phyloP scores from a whole-genome alignment of 257 asterid species.

The Oldenlandia corymbosa region DNA sequence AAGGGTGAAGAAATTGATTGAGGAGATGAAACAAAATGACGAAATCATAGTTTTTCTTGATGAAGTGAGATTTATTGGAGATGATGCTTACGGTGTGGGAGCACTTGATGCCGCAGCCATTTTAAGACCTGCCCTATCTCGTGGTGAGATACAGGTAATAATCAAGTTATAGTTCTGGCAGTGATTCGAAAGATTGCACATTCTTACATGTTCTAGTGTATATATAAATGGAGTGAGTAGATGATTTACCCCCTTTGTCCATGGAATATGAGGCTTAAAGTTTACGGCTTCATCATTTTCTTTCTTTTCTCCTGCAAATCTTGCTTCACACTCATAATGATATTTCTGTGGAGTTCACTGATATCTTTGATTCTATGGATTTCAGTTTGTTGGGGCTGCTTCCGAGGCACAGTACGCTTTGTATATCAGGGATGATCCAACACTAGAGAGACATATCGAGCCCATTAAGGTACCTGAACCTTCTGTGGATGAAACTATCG shows the following conservation, averaged over 20 bases:
- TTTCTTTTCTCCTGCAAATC: too few species aligned
- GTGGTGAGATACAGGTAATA: too few species aligned
- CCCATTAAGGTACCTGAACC: conserved; percentile 98
- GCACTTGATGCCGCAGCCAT: conserved; percentile 96
- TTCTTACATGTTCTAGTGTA: too few species aligned
- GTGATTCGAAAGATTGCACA: too few species aligned
- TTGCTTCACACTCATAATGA: too few species aligned
- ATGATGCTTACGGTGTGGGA: conserved; percentile 96
- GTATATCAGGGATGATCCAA: conserved; percentile 93
- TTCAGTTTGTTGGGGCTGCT: conserved; percentile 98
- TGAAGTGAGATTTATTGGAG: conserved; percentile 96
- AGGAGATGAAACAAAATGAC: conserved; percentile 86
- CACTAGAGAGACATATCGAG: conserved; percentile 85
- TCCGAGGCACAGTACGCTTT: conserved; percentile 82
- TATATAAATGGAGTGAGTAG: too few species aligned
- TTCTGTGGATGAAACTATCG: conserved; percentile 86
- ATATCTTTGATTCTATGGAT: too few species aligned
- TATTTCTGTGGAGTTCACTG: too few species aligned
- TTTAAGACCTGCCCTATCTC: conserved; percentile 89
- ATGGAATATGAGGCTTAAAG: too few species aligned
- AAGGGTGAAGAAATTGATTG: conserved; percentile 86
- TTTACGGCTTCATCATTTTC: too few species aligned
- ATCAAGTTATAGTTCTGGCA: too few species aligned
- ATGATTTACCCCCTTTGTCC: too few species aligned
- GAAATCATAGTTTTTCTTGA: conserved; percentile 88